phyloP scores from a whole-genome alignment of 1,284 basidiomycete species.

The Anthracocystis panici-leucophaei region DNA sequence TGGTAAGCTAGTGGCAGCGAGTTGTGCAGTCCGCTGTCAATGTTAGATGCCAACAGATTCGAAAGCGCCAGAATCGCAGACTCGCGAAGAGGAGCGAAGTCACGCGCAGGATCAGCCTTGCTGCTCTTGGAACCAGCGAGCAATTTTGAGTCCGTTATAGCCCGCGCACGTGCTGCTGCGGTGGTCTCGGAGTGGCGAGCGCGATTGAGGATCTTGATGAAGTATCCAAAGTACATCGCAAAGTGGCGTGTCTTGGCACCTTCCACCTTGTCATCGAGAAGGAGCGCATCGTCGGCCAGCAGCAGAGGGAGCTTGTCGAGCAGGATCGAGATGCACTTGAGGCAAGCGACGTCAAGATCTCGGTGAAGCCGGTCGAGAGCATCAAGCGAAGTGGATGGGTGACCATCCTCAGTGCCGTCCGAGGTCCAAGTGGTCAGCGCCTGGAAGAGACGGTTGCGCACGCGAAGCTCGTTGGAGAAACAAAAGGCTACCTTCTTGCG shows the following conservation, averaged over 20 bases:
- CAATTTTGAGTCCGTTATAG: constrained; percentile 20
- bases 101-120: constrained; percentile 23
- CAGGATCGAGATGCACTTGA: constrained; percentile 63
- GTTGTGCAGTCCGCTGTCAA: constrained; percentile 89
- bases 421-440: constrained; percentile 65
- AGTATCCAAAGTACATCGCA: constrained; percentile 63
- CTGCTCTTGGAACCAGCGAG: constrained; percentile 18
- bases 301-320: constrained; percentile 63
- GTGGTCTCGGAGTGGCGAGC: constrained; percentile 48
- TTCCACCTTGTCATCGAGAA: constrained; percentile 66
- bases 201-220: constrained; percentile 67
- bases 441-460: constrained; percentile 65
- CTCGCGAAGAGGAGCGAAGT: constrained; percentile 52
- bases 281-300: constrained; percentile 62
- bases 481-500: constrained; percentile 57
- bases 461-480: constrained; percentile 62
- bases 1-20: constrained; percentile 85
- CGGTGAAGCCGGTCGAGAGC: constrained; percentile 59
- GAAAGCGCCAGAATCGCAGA: constrained; percentile 75
- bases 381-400: constrained; percentile 26
- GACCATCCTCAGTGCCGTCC: constrained; percentile 52
- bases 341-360: constrained; percentile 63
- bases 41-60: constrained; percentile 84
- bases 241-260: constrained; percentile 66
- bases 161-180: constrained; percentile 22